These are phyloP conservation scores for Aspergillus bridgeri DNA, from an alignment of 495 filamentous ascomycete genomes.

Conservation along the genomic window DNA sequence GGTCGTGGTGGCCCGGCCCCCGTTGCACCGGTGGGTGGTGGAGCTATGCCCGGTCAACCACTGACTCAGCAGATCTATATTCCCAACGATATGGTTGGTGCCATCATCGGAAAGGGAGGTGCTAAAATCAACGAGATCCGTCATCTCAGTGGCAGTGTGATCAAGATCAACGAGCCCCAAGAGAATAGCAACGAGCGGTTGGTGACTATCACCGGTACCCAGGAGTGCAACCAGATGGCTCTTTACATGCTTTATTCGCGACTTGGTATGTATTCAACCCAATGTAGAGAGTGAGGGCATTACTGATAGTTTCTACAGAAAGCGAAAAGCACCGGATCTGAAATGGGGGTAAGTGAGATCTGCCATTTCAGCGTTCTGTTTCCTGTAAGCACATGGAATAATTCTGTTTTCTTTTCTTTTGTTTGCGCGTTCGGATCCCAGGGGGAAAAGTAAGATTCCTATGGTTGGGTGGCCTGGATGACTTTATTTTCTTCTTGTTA, in stretches of 20 bases:
- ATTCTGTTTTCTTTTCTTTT: constrained; percentile 6
- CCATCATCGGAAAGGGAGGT: constrained; percentile 97
- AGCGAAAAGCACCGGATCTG: constrained; percentile 79
- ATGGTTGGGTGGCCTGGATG: constrained; percentile 30
- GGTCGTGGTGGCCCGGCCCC: constrained; percentile 47
- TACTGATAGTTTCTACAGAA: constrained; percentile 49
- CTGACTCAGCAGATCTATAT: constrained; percentile 98
- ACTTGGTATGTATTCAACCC: constrained; percentile 67
- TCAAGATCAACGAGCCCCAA: constrained; percentile 99
- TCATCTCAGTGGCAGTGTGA: constrained; percentile 93
- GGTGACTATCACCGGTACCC: constrained; percentile 95
- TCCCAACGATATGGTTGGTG: constrained; percentile 98
- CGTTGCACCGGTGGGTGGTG: constrained; percentile 66
- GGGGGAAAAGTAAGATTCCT: constrained; percentile 25
- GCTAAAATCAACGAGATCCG: constrained; percentile 99
- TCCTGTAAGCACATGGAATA: constrained; percentile 14
- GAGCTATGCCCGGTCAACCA: constrained; percentile 76
- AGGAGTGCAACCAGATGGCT: constrained; percentile 98
- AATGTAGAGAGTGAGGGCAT: constrained; percentile 10
- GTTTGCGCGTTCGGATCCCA: constrained; percentile 8
- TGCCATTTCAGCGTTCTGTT: constrained; percentile 13
- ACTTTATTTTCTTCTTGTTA: constrained; percentile 19
- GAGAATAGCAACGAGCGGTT: constrained; percentile 98
- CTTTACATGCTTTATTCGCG: constrained; percentile 97
- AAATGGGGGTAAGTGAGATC: constrained; percentile 10